Evolutionary conservation across 1,139 yeast species (phyloP).

Genomic region (Geotrichum carabidarum): DNA sequence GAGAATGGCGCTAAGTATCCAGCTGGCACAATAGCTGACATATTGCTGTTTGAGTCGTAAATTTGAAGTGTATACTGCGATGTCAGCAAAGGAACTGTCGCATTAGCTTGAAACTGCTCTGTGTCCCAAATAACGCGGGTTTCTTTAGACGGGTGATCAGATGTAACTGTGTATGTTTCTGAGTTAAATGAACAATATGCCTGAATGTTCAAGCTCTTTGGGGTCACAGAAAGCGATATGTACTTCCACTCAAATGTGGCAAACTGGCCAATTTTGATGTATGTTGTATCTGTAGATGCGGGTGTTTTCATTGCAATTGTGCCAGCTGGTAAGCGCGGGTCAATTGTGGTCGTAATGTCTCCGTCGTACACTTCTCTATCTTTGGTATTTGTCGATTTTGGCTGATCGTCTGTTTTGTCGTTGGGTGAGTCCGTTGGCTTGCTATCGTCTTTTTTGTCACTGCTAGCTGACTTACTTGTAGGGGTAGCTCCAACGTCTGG

Average conservation of each 20-base stretch:
- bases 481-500: not conserved
- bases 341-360: conserved; percentile 27
- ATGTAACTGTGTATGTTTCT: conserved; percentile 39
- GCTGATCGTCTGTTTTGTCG: no score
- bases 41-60: conserved; percentile 34
- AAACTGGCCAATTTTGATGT: conserved; percentile 38
- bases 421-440: no score
- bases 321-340: conserved; percentile 39
- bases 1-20: conserved; percentile 36
- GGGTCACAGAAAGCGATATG: conserved; percentile 37
- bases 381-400: conserved; percentile 5
- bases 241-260: conserved; percentile 44
- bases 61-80: conserved; percentile 38
- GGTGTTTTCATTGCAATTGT: conserved; percentile 37
- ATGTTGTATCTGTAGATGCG: conserved; percentile 35
- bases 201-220: conserved; percentile 37
- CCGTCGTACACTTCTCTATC: conserved; percentile 17
- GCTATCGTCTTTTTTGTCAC: not conserved
- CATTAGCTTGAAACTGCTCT: conserved; percentile 30
- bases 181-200: conserved; percentile 39
- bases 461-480: not conserved
- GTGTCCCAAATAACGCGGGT: conserved; percentile 41
- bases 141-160: conserved; percentile 33
- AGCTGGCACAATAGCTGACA: conserved; percentile 32
- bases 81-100: conserved; percentile 33